Evolutionary conservation across 768 basidiomycete genomes (phyloP).

Genomic region (Leucogyrophana mollusca): DNA sequence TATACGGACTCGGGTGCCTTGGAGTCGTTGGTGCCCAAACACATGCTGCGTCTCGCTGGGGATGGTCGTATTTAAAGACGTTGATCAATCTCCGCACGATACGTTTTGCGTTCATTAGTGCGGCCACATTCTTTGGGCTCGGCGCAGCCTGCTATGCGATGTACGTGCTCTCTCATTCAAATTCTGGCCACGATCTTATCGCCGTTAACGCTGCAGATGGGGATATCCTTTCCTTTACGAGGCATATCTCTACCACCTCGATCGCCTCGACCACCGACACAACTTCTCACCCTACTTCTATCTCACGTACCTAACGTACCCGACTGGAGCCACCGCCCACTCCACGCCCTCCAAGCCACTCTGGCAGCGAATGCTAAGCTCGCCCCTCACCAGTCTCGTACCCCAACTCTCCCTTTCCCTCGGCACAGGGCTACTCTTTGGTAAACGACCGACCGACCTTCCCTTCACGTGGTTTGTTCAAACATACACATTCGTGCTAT

Average conservation of each 20-base stretch:
- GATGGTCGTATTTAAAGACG: conserved; percentile 4
- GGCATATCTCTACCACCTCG: conserved; percentile 90
- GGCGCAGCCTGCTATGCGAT: conserved; percentile 69
- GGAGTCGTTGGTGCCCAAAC: conserved; percentile 41
- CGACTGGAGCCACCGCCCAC: conserved; percentile 29
- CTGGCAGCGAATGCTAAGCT: conserved; percentile 51
- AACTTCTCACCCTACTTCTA: conserved; percentile 99
- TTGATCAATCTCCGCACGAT: conserved; percentile 38
- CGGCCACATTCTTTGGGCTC: conserved; percentile 62
- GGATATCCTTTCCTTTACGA: conserved; percentile 90
- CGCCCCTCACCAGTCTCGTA: conserved; percentile 78
- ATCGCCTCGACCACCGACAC: conserved; percentile 92
- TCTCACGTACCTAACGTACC: conserved; percentile 86
- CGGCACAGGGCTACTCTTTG: conserved; percentile 73
- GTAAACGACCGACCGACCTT: conserved; percentile 54
- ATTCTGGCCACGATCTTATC: not conserved
- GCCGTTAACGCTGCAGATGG: conserved; percentile 59
- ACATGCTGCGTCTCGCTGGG: conserved; percentile 10
- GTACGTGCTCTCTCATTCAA: conserved; percentile 44
- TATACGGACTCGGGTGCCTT: conserved; percentile 83
- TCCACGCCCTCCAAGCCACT: conserved; percentile 20
- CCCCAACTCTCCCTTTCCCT: conserved; percentile 79
- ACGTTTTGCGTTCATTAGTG: conserved; percentile 69
- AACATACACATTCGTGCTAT: conserved; percentile 87
- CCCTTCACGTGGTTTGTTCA: conserved; percentile 90